Conservation (phyloP, 164 flowering plant genomes). For the Taxillus chinensis region DNA sequence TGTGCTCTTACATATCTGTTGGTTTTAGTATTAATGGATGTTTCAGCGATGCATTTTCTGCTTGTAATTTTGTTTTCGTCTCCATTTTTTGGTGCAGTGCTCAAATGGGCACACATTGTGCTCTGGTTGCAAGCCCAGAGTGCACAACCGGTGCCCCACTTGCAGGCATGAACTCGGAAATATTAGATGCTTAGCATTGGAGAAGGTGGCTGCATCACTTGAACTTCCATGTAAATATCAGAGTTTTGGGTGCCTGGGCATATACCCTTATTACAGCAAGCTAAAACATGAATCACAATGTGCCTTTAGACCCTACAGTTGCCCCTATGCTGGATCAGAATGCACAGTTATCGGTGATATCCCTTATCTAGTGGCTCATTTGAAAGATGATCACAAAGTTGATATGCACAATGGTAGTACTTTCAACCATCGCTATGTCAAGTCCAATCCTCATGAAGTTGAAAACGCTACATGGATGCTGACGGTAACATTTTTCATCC, state of each 20-base stretch:
- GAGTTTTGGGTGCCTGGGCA: conserved; percentile 69
- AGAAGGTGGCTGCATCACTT: conserved; percentile 88
- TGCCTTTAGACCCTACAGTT: conserved; percentile 63
- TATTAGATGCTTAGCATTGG: conserved; percentile 84
- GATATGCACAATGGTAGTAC: conserved; percentile 93
- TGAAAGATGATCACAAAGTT: conserved; percentile 85
- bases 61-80: background rate
- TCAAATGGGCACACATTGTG: conserved; percentile 93
- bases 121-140: conserved; percentile 86
- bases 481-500: conserved; percentile 41
- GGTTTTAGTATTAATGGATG: too few relatives aligned
- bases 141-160: conserved; percentile 90
- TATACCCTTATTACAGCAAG: conserved; percentile 91
- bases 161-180: conserved; percentile 95
- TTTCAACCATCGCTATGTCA: conserved; percentile 93
- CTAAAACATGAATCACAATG: conserved; percentile 85
- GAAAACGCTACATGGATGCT: conserved; percentile 97
- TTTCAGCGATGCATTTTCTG: too few relatives aligned
- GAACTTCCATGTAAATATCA: conserved; percentile 93
- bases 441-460: conserved; percentile 88
- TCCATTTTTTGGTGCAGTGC: conserved; percentile 44
- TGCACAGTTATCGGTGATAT: conserved; percentile 80
- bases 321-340: conserved; percentile 96
- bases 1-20: too few relatives aligned
- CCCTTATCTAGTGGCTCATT: conserved; percentile 66